Percentiles rank a stretch among this genome's conserved stretches.
Evolutionary conservation across 1,284 basidiomycete genomes (phyloP).

Genomic region (Boletellus dicymbophilus): DNA sequence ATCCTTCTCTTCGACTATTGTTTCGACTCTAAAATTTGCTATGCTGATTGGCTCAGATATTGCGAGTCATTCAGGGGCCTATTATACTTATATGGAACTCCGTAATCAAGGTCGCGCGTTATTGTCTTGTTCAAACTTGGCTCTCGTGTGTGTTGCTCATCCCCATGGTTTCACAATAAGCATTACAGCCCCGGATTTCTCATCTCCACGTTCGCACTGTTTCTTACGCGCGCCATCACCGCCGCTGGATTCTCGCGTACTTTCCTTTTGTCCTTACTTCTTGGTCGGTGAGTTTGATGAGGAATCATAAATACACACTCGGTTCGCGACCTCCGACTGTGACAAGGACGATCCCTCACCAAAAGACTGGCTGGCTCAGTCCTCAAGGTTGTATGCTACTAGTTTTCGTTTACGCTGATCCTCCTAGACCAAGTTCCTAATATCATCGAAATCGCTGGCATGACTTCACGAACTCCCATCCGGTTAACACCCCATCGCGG

Average conservation of each 20-base stretch:
- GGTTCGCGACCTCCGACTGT: neutral
- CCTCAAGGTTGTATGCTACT: conserved; percentile 23
- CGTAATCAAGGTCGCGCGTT: conserved; percentile 9
- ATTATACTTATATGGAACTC: conserved; percentile 8
- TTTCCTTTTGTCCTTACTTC: conserved; percentile 25
- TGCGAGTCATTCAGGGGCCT: conserved; percentile 13
- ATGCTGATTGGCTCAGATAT: too few species aligned
- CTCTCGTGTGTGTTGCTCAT: conserved; percentile 12
- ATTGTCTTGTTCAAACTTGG: conserved; percentile 26
- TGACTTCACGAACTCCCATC: conserved; percentile 32
- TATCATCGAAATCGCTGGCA: conserved; percentile 16
- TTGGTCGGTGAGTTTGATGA: conserved; percentile 1
- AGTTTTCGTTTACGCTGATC: conserved; percentile 17
- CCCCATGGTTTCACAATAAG: conserved; percentile 34
- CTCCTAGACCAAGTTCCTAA: conserved; percentile 17
- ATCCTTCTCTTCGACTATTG: too few species aligned
- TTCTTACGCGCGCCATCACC: neutral
- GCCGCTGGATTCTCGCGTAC: conserved; percentile 4
- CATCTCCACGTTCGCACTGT: conserved; percentile 15
- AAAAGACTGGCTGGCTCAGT: conserved; percentile 34
- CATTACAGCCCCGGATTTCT: conserved; percentile 12
- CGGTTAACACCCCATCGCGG: conserved; percentile 29
- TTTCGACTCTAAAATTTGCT: too few species aligned
- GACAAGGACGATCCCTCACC: conserved; percentile 13
- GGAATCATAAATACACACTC: conserved; percentile 25